Base-by-base conservation (phyloP, 176 grass and related monocot species). In the Musa itinerans region DNA sequence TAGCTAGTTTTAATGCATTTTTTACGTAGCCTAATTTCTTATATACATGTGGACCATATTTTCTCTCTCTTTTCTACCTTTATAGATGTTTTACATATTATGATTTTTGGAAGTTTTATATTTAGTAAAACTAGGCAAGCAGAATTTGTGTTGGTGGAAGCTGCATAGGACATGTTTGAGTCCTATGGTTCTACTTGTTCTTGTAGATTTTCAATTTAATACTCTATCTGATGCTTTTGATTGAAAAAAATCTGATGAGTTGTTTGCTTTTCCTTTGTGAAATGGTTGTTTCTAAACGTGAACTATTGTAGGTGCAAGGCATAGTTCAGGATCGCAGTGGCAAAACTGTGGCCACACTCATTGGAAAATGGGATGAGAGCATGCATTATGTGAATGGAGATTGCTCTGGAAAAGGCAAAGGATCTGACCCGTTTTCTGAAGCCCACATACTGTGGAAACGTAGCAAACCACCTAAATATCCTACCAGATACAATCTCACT, bases 321-420 rank as follows among this genome's bases (percentile, higher is more conserved):
- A 83, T 99, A 81, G 87, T 99, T 77, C 96, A 99, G 76, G 91
- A 99, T 75, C 80, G 86, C 78, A 90, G 77, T 83, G 96, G 91
- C 59, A 89, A 88, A 79, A 99, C 85, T 62, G 89, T 92, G 53
- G 90, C 96, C 76, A 95, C 96, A 63, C 88, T 99, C 43, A 69
- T 99, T 91, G 96, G 96, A 56, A 99, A 99, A 56, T 99, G 96
- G 96, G 96, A 99, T 79, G 96, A 95, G 57, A 92, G 96, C 79
- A 95, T 99, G 91, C 96, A 94, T 76, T 99, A 87, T 84, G 91
- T 95, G 43, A 76, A 86, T 84, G 96, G 96, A 76, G 96, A 99
- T 86, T 89, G 83, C 78, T 95, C 91, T 78, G 91, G 91, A 65
- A 99, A 92, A 82, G 84, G 91, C 59, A 95, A 95, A 74, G 96